Evolutionary conservation across 176 grass and related monocot species (phyloP).

Genomic region (Rhynchospora pubera): DNA sequence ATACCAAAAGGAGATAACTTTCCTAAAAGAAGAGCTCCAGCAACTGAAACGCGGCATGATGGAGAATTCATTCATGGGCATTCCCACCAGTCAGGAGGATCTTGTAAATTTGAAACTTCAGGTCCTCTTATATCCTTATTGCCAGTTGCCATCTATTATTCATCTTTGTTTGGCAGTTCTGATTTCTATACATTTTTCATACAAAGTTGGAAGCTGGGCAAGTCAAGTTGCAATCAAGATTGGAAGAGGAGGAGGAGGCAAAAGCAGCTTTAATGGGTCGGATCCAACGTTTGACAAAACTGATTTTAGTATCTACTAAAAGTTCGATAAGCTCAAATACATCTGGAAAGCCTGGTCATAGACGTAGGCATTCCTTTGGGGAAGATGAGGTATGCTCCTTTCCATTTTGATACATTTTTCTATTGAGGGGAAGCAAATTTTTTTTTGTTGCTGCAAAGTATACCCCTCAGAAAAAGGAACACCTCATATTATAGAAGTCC

Average conservation of each 20-base stretch:
- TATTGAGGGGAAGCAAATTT: background rate
- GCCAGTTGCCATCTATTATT: background rate
- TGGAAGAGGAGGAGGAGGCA: slow-evolving; percentile 99
- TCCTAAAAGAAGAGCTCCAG: slow-evolving; percentile 92
- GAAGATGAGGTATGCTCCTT: slow-evolving; percentile 80
- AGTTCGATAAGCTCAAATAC: slow-evolving; percentile 71
- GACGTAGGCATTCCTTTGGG: slow-evolving; percentile 83
- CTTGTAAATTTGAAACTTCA: slow-evolving; percentile 96
- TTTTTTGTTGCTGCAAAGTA: background rate
- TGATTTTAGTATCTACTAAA: slow-evolving; percentile 97
- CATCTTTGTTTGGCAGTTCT: slow-evolving; percentile 19
- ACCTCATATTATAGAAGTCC: background rate
- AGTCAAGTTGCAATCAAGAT: slow-evolving; percentile 92
- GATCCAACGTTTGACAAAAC: slow-evolving; percentile 92
- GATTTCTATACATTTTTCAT: slow-evolving; percentile 12
- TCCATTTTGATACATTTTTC: slow-evolving; percentile 9
- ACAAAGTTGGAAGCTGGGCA: slow-evolving; percentile 88
- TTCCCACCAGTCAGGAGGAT: slow-evolving; percentile 71
- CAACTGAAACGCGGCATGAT: slow-evolving; percentile 85
- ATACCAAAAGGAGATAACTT: slow-evolving; percentile 92
- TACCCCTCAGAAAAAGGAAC: background rate
- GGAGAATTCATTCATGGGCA: slow-evolving; percentile 49
- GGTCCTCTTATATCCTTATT: slow-evolving; percentile 39
- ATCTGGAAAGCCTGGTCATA: slow-evolving; percentile 44
- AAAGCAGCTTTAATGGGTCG: slow-evolving; percentile 96